Evolutionary conservation across 768 basidiomycete genomes (phyloP), one percentile per base, ranked within the genome.

Genomic region (Pleurotus citrinopileatus): DNA sequence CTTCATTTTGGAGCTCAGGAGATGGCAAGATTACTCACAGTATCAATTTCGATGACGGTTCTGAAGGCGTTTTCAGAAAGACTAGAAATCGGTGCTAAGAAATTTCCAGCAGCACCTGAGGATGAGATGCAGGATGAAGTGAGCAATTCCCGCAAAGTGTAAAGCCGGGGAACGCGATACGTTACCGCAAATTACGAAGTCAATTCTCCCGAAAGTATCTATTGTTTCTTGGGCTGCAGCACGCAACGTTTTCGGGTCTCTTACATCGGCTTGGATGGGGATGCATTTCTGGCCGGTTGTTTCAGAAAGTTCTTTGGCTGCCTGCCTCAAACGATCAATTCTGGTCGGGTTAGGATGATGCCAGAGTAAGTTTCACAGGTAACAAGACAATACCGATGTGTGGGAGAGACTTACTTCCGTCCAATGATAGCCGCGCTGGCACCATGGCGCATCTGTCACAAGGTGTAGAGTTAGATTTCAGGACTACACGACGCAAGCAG

Each of bases 61-160:
- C 76, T 82, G 78, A 98, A 98, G 2, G 86, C 96, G 63, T 93
- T 94, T 65, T 90, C 86, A 2, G 91, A 94, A 55, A 97, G 78
- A 1, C 78, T 82, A 34, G 83, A 81, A 55, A 96, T 91, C 13
- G 94, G 87, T 1, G 89, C 88, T 25, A 99, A 76, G 73, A 98
- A 99, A 73, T 98, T 99, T 2, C 96, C 96, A 55, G 96, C 96
- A 37, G 94, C 94, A 57, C 92, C 92, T 94, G 63, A n/a, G 15
- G 32, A 32, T n/a, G 23, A 26, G 7, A 43, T 43, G 25, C 23
- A 52, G 26, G 25, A 53, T 44, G 52, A 7, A 17, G 25, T 42
- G 20, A 23, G 48, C 12, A 10, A 51, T 51, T 51, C 5, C 44
- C 44, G 44, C 10, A 46, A 8, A 13, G 22, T 10, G 23, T n/a